phyloP scores from a whole-genome alignment of 2,329 filamentous ascomycete species.

The Aspergillus udagawae region DNA sequence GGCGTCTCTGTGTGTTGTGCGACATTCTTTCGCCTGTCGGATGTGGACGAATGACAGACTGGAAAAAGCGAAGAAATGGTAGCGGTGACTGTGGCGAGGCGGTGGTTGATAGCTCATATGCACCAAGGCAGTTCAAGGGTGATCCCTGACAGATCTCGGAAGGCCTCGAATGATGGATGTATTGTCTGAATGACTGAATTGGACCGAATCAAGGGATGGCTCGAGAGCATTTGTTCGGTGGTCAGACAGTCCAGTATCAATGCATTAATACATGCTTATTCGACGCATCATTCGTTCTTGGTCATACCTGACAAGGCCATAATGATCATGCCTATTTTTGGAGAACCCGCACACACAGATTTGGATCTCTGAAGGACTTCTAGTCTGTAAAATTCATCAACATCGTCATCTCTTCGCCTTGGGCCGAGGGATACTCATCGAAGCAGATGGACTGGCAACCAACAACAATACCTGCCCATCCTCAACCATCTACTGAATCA shows the following conservation, averaged over 20 bases:
- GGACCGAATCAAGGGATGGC: not conserved
- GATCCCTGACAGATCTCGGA: conserved; percentile 6
- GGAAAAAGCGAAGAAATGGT: not conserved
- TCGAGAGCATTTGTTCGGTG: not conserved
- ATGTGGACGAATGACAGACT: not conserved
- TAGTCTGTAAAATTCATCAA: not conserved
- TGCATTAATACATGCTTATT: not conserved
- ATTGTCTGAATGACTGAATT: not conserved
- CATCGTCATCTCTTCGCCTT: not conserved
- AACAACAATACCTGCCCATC: not conserved
- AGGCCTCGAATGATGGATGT: not conserved
- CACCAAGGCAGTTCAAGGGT: conserved; percentile 10
- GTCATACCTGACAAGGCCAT: not conserved
- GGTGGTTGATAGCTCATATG: conserved; percentile 16
- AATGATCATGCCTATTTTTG: not conserved
- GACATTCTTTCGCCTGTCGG: not conserved
- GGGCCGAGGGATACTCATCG: not conserved
- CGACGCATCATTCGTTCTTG: not conserved
- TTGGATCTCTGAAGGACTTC: not conserved
- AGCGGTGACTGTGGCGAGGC: not conserved
- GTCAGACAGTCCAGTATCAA: not conserved
- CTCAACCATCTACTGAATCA: conserved; percentile 3
- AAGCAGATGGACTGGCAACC: not conserved
- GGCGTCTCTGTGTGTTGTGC: not conserved
- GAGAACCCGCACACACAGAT: not conserved